phyloP scores from a whole-genome alignment of 2,329 filamentous ascomycete species.

The Fusarium duplospermum region DNA sequence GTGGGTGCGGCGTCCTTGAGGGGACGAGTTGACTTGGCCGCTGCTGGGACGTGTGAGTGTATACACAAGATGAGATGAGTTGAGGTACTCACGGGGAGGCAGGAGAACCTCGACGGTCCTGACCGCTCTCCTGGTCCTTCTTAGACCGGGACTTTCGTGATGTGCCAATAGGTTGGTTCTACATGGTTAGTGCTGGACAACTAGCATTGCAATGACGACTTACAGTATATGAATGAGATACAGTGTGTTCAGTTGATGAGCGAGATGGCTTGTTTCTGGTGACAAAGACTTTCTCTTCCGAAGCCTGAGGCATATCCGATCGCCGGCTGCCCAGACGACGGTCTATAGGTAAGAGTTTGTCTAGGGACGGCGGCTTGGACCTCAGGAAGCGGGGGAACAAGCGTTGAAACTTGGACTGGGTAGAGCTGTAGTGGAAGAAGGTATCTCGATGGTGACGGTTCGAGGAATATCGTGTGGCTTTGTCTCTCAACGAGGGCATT shows the following conservation, averaged over 20 bases:
- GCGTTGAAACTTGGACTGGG: conserved; percentile 7
- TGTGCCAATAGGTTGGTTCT: conserved; percentile 21
- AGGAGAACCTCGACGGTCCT: conserved; percentile 39
- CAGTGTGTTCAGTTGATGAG: conserved; percentile 22
- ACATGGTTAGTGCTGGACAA: not conserved
- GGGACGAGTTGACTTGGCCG: conserved; percentile 26
- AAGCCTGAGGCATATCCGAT: conserved; percentile 44
- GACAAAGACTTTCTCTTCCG: conserved; percentile 37
- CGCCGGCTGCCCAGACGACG: conserved; percentile 40
- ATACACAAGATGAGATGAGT: too few relatives aligned
- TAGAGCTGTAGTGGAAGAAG: not conserved
- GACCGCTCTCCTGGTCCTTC: conserved; percentile 39
- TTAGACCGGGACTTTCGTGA: conserved; percentile 15
- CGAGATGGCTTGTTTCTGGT: conserved; percentile 35
- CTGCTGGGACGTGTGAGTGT: conserved; percentile 5
- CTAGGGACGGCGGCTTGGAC: conserved; percentile 24
- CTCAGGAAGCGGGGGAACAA: conserved; percentile 19
- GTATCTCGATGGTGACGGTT: conserved; percentile 18
- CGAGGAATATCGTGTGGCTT: conserved; percentile 42
- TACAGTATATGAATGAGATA: conserved; percentile 20
- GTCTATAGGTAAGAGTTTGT: conserved; percentile 20
- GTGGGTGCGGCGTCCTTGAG: conserved; percentile 21
- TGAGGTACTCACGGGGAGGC: conserved; percentile 27
- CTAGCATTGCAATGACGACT: not conserved
- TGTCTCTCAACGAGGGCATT: conserved; percentile 46